These are phyloP conservation scores for Botrytis cinerea DNA, from an alignment of 2,329 filamentous ascomycete species.

Conservation along the genomic window DNA sequence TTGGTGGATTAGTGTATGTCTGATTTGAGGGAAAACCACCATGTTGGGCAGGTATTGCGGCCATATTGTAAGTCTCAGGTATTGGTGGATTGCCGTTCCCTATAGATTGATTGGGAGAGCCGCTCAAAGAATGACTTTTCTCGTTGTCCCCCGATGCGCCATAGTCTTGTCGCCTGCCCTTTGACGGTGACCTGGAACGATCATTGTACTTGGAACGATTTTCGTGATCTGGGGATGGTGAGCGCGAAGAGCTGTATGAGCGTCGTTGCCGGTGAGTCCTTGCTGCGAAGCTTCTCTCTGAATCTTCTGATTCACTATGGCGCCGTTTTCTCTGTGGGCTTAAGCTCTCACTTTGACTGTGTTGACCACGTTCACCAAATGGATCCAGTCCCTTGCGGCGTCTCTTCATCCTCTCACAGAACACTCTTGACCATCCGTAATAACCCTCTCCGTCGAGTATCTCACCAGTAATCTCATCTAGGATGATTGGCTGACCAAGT, in stretches of 20 bases:
- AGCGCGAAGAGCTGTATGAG: slow-evolving; percentile 39
- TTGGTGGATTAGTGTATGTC: slow-evolving; percentile 26
- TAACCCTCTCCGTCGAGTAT: slow-evolving; percentile 70
- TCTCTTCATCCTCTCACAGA: slow-evolving; percentile 79
- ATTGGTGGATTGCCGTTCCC: slow-evolving; percentile 23
- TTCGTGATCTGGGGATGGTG: slow-evolving; percentile 32
- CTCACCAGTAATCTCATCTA: slow-evolving; percentile 65
- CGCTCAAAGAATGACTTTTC: neutral
- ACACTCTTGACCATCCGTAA: slow-evolving; percentile 82
- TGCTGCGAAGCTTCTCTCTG: slow-evolving; percentile 29
- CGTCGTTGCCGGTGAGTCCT: slow-evolving; percentile 34
- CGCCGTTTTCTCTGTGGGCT: slow-evolving; percentile 38
- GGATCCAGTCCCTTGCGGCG: slow-evolving; percentile 43
- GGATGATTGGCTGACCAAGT: slow-evolving; percentile 67
- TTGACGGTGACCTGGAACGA: slow-evolving; percentile 30
- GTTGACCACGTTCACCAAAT: slow-evolving; percentile 23
- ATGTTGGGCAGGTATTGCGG: slow-evolving; percentile 9
- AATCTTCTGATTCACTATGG: slow-evolving; percentile 37
- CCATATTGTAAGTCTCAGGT: slow-evolving; percentile 13
- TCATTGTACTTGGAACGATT: slow-evolving; percentile 25
- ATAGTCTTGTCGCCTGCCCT: slow-evolving; percentile 28
- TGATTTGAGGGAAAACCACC: slow-evolving; percentile 7
- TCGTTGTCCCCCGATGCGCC: slow-evolving; percentile 12
- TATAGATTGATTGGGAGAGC: slow-evolving; percentile 21
- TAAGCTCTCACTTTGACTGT: slow-evolving; percentile 35